Percentiles rank a stretch among this genome's conserved stretches.
These are phyloP conservation scores for Sclerotinia spermophila DNA, from an alignment of 2,329 filamentous ascomycete species.

Conservation along the genomic window DNA sequence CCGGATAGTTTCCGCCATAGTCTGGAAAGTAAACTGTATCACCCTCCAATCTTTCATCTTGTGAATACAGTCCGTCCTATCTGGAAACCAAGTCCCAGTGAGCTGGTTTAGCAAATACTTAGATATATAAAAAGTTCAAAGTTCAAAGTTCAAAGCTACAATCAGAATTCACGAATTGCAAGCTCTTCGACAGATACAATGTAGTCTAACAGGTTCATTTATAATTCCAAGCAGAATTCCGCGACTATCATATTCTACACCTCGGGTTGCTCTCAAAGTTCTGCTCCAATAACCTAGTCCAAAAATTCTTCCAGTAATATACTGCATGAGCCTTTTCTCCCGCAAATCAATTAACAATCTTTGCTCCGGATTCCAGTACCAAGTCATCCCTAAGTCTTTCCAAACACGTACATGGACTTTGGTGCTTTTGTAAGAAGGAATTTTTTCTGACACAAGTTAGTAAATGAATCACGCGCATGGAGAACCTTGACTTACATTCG, in stretches of 20 bases:
- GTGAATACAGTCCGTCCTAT: background rate
- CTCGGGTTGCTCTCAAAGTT: accelerated
- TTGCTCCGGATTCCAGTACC: no score
- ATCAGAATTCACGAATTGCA: background rate
- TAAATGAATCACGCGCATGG: background rate
- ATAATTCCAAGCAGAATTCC: accelerated
- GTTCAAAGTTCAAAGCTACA: background rate
- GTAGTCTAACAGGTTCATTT: background rate
- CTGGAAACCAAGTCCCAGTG: background rate
- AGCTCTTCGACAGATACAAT: background rate
- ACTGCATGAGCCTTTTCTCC: background rate
- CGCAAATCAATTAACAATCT: background rate
- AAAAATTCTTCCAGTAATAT: background rate
- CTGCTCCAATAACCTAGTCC: no score
- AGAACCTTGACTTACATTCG: background rate
- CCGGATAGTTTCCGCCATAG: background rate
- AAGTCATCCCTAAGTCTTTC: background rate
- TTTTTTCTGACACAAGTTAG: background rate
- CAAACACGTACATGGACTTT: background rate
- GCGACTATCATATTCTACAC: background rate
- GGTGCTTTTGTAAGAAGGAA: background rate
- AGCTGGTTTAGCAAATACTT: background rate
- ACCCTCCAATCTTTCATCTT: background rate
- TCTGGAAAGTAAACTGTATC: no score
- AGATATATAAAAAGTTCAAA: background rate